Base-by-base conservation (phyloP, 2,329 filamentous ascomycete species). In the Dactylonectria estremocensis region DNA sequence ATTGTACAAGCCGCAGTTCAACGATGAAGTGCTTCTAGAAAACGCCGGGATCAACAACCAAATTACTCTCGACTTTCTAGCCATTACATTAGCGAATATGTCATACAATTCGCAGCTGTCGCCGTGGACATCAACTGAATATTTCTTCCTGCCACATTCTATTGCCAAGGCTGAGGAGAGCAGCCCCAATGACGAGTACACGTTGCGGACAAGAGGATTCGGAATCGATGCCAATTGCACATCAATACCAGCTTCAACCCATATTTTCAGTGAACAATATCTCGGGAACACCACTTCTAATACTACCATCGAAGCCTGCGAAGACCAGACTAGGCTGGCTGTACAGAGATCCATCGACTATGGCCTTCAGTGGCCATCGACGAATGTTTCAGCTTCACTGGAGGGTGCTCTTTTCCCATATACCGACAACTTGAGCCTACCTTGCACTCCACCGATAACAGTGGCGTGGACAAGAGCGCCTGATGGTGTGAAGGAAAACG, bases 181-280 rank as follows among this genome's bases (percentile, higher is more conserved):
- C 1, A 45, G 13, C 20, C 7, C 18, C 2, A n/a, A 9, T 3
- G 56, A 55, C 13, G n/a, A 49, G 5, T 55, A 55, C 31, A 65
- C 49, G 1, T 24, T 59, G 14, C 48, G n/a, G 5, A 61, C 62
- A 1, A 55, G 48, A n/a, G 62, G 62, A 2, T 49, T 49, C 16
- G 62, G 62, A 8, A 11, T 22, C 33, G 31, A 63, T 20, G 18
- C 49, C 16, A 63, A 57, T n/a, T 63, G 60, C 33, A 63, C 60
- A n/a, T 22, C 52, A 11, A 28, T 18, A n/a, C 11, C 45, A 3
- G 3, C 16, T n/a, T 48, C 52, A 18, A 45, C 60, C 0, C 45
- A 63, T 22, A 53, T 20, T 9, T 45, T 63, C 24, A 13, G 18
- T 3, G 6, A 49, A n/a, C 4, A n/a, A 7, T 43, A 16, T 6